phyloP scores from a whole-genome alignment of 1,284 basidiomycete species.

The Sporisorium graminicola region DNA sequence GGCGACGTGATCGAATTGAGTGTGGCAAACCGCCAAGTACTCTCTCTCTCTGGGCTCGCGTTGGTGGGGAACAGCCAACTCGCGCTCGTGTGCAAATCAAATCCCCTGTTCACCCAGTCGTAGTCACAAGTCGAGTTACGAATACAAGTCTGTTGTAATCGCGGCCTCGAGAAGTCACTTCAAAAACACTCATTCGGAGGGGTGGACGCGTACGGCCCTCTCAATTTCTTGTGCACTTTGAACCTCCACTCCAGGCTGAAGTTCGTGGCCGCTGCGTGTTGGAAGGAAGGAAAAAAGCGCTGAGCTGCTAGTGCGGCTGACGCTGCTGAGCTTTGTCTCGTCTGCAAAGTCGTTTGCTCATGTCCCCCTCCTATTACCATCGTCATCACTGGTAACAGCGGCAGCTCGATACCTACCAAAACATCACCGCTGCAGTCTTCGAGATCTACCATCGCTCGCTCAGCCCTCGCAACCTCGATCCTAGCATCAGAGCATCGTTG shows the following conservation, averaged over 20 bases:
- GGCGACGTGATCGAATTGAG: conserved; percentile 6
- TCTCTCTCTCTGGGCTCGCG: neutral
- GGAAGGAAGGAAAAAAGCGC: neutral
- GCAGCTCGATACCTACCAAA: neutral
- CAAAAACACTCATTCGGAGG: neutral
- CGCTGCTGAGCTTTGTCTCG: neutral
- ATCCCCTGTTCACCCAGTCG: neutral
- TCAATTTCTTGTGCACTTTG: neutral
- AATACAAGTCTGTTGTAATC: neutral
- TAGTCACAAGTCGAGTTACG: neutral
- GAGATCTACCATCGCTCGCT: neutral
- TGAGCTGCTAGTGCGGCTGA: neutral
- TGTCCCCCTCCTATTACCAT: neutral
- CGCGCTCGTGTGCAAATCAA: neutral
- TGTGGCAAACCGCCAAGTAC: neutral
- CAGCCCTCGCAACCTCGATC: neutral
- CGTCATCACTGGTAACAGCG: neutral
- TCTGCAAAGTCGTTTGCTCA: neutral
- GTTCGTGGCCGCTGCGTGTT: neutral
- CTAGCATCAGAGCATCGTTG: neutral
- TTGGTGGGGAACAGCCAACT: neutral
- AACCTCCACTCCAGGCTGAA: conserved; percentile 16
- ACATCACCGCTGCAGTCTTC: neutral
- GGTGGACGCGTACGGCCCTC: conserved; percentile 19
- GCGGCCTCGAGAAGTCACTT: too few relatives aligned